These are phyloP conservation scores for Powellomyces hirtus DNA, from an alignment of 192 early-diverging fungal species.

Conservation along the genomic window DNA sequence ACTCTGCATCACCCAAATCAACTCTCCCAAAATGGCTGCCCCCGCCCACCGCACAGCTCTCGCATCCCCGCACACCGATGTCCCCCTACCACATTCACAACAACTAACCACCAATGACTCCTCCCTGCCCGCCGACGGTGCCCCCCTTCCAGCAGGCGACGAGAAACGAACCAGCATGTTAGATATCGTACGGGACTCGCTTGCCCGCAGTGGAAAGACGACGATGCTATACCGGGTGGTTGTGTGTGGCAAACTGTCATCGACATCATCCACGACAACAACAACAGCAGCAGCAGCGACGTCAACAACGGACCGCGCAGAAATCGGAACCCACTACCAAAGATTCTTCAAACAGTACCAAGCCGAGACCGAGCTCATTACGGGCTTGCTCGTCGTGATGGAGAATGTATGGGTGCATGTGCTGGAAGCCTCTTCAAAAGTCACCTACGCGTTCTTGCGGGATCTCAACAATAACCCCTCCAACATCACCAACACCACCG, in stretches of 20 bases:
- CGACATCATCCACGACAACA: background rate
- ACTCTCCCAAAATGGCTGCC: too few species aligned
- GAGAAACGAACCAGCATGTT: conserved; percentile 39
- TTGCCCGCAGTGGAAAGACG: conserved; percentile 34
- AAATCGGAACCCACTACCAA: conserved; percentile 42
- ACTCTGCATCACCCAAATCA: too few species aligned
- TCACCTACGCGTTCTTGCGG: conserved; percentile 35
- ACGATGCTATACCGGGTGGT: conserved; percentile 37
- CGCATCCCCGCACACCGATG: too few species aligned
- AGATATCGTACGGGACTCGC: conserved; percentile 39
- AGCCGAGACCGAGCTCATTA: conserved; percentile 50
- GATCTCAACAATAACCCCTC: conserved; percentile 32
- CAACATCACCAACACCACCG: too few species aligned
- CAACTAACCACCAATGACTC: too few species aligned
- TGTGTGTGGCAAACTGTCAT: conserved; percentile 37
- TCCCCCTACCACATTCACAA: too few species aligned
- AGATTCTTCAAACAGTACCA: conserved; percentile 51
- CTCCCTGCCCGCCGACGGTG: background rate
- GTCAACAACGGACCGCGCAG: too few species aligned
- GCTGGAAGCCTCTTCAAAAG: conserved; percentile 42
- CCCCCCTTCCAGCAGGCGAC: conserved; percentile 4
- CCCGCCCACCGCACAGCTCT: too few species aligned
- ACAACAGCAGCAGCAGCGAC: too few species aligned
- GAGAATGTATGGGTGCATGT: conserved; percentile 40
- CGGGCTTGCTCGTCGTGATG: conserved; percentile 46